Conservation (phyloP, 768 basidiomycete genomes). For the Kwoniella sp. region DNA sequence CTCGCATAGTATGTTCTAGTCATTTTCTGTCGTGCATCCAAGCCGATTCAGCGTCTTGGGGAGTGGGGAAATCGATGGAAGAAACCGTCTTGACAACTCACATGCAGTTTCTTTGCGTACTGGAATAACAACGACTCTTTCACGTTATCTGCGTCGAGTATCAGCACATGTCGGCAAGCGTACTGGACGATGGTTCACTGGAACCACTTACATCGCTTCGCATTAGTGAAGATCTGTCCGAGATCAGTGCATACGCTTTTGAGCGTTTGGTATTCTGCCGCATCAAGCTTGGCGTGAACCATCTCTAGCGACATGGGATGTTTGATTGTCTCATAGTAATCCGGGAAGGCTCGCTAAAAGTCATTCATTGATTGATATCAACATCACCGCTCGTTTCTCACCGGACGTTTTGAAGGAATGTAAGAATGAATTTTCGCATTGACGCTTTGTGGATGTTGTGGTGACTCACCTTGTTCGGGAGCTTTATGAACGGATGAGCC, state of each 20-base stretch:
- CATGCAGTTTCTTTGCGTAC: slow-evolving; percentile 53
- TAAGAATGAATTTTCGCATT: background rate
- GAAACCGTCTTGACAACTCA: slow-evolving; percentile 14
- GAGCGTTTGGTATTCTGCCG: slow-evolving; percentile 39
- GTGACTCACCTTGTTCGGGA: slow-evolving; percentile 44
- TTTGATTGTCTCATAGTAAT: slow-evolving; percentile 53
- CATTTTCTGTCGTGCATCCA: slow-evolving; percentile 39
- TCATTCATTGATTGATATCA: background rate
- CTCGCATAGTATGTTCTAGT: slow-evolving; percentile 36
- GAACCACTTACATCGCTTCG: slow-evolving; percentile 52
- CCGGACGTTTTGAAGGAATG: background rate
- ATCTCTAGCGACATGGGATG: slow-evolving; percentile 49
- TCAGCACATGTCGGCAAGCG: background rate
- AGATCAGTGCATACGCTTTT: slow-evolving; percentile 48
- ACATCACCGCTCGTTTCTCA: slow-evolving; percentile 3
- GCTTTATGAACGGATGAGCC: slow-evolving; percentile 46
- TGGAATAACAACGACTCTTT: slow-evolving; percentile 51
- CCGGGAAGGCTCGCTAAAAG: slow-evolving; percentile 41
- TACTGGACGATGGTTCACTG: background rate
- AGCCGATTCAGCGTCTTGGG: slow-evolving; percentile 1
- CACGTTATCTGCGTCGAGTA: slow-evolving; percentile 39
- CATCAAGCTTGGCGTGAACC: slow-evolving; percentile 39
- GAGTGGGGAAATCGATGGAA: background rate
- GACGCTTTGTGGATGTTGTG: background rate
- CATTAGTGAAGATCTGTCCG: slow-evolving; percentile 53